phyloP scores from a whole-genome alignment of 305 asterid species.

The Solanum hybrid region DNA sequence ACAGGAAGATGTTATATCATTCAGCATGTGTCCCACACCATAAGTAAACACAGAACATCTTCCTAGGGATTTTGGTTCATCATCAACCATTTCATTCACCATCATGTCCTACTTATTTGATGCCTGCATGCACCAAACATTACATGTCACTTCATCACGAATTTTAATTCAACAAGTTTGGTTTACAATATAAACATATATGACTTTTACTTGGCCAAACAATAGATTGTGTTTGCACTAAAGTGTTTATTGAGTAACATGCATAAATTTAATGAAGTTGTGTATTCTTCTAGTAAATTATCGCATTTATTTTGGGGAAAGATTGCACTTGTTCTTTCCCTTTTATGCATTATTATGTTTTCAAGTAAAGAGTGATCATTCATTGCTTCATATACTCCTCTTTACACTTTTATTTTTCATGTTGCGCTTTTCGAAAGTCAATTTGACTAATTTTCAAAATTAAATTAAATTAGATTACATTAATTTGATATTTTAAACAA shows the following conservation, averaged over 20 bases:
- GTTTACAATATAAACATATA: neutral
- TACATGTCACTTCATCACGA: neutral
- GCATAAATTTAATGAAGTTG: neutral
- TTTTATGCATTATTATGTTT: neutral
- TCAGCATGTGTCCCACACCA: conserved; percentile 87
- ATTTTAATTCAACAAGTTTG: neutral
- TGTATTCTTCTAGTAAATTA: neutral
- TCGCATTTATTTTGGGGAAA: neutral
- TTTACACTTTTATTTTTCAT: no score
- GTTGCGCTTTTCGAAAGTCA: no score
- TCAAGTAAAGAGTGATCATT: neutral
- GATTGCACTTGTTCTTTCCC: neutral
- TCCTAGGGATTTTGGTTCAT: conserved; percentile 35
- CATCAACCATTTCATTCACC: conserved; percentile 29
- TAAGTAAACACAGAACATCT: conserved; percentile 54
- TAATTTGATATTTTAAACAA: no score
- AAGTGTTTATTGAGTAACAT: neutral
- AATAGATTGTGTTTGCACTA: neutral
- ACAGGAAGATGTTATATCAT: conserved; percentile 86
- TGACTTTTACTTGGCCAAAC: neutral
- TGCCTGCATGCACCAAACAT: conserved; percentile 14
- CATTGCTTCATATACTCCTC: neutral
- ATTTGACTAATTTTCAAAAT: no score
- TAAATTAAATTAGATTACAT: no score
- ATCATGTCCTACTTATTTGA: conserved; percentile 13